A percentile compares a stretch with the other conserved stretches of the same genome.
Evolutionary conservation across 2,329 filamentous ascomycete species (phyloP).

Genomic region (Ophiobolus disseminans): DNA sequence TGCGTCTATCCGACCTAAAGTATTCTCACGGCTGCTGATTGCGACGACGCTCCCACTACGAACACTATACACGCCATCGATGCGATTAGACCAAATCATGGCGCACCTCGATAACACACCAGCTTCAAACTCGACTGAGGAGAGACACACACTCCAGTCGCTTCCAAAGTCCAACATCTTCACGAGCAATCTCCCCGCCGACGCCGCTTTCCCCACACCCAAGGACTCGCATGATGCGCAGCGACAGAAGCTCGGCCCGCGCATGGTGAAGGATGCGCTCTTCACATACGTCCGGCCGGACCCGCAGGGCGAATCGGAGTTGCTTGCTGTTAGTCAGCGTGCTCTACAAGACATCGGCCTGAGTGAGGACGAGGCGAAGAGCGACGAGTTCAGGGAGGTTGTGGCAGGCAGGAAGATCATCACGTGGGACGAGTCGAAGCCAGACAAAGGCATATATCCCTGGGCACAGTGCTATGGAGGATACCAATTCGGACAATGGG

Average conservation of each 20-base stretch:
- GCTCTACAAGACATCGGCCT: slow-evolving; percentile 86
- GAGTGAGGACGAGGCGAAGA: slow-evolving; percentile 69
- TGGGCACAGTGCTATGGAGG: slow-evolving; percentile 99
- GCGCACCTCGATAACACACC: slow-evolving; percentile 50
- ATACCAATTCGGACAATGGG: slow-evolving; percentile 77
- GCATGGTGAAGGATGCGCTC: slow-evolving; percentile 81
- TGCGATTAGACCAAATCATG: slow-evolving; percentile 54
- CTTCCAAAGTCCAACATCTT: slow-evolving; percentile 71
- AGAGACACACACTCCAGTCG: slow-evolving; percentile 52
- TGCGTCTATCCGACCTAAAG: slow-evolving; percentile 11
- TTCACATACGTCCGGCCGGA: slow-evolving; percentile 93
- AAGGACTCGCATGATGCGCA: slow-evolving; percentile 81
- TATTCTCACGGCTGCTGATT: slow-evolving; percentile 2
- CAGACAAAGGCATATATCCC: slow-evolving; percentile 73
- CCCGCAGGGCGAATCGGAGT: slow-evolving; percentile 71
- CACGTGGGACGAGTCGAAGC: slow-evolving; percentile 72
- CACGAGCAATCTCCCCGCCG: slow-evolving; percentile 73
- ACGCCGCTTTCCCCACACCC: slow-evolving; percentile 80
- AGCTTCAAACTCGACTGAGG: slow-evolving; percentile 15
- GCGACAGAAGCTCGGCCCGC: slow-evolving; percentile 76
- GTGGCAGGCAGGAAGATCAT: slow-evolving; percentile 84
- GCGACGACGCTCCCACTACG: slow-evolving; percentile 9
- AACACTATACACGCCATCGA: slow-evolving; percentile 20
- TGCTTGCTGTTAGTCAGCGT: slow-evolving; percentile 79
- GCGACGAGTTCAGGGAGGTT: slow-evolving; percentile 75